A percentile compares a stretch with the other conserved stretches of the same genome.
These are phyloP conservation scores for Cyclotella atomus DNA, from an alignment of 108 stramenopile species.

Conservation along the genomic window DNA sequence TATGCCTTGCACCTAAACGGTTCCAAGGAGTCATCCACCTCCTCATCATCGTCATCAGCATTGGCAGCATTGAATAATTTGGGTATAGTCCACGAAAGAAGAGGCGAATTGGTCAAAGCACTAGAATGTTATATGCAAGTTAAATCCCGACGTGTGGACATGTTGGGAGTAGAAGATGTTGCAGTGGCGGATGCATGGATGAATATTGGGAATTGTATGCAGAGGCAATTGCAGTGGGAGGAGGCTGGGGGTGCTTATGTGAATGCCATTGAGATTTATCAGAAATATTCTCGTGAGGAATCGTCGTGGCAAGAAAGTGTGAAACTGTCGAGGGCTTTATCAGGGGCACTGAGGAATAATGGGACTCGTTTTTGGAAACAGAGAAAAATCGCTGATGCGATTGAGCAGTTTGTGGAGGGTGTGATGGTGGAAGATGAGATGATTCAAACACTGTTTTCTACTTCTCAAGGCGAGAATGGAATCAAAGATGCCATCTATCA, in stretches of 20 bases:
- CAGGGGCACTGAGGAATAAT: constrained; percentile 28
- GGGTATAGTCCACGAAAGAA: constrained; percentile 35
- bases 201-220: constrained; percentile 31
- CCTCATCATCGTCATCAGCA: constrained; percentile 2
- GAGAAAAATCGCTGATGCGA: constrained; percentile 13
- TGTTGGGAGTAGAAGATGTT: not conserved
- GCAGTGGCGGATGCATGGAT: constrained; percentile 23
- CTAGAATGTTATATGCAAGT: constrained; percentile 22
- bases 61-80: constrained; percentile 34
- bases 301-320: not conserved
- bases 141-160: not conserved
- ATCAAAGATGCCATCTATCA: constrained; percentile 2
- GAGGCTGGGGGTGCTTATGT: constrained; percentile 11
- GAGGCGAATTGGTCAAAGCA: constrained; percentile 25
- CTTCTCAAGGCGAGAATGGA: not conserved
- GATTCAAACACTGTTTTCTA: not conserved
- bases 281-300: not conserved
- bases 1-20: constrained; percentile 21
- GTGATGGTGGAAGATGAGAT: constrained; percentile 14
- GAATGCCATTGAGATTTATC: constrained; percentile 12
- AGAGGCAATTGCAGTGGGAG: constrained; percentile 19
- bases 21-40: not conserved
- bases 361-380: constrained; percentile 40
- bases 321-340: constrained; percentile 19
- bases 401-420: constrained; percentile 27